Percentiles rank a stretch among this genome's conserved stretches.
phyloP scores from a whole-genome alignment of 345 rosid genomes.

The Anastatica hierochuntica region DNA sequence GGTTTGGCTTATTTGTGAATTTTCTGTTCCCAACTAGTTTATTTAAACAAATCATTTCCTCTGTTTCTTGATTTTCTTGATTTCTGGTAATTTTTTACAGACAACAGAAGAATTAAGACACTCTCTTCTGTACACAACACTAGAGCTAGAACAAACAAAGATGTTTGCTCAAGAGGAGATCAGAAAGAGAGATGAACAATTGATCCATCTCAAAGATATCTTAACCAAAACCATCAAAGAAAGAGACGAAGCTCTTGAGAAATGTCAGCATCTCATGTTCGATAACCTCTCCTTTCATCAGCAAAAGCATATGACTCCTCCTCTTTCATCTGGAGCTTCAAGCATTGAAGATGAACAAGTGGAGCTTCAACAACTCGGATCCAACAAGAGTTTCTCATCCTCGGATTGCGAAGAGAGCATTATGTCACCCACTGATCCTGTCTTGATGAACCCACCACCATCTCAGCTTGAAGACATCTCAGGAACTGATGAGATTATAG shows the following conservation, averaged over 20 bases:
- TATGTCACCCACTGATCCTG: constrained; percentile 58
- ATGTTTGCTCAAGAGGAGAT: constrained; percentile 67
- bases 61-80: background rate
- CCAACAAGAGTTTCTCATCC: constrained; percentile 69
- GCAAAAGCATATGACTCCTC: constrained; percentile 35
- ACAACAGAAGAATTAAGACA: constrained; percentile 63
- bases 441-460: constrained; percentile 25
- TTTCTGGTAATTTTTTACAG: constrained; percentile 27
- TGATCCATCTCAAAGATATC: constrained; percentile 42
- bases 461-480: constrained; percentile 22
- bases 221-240: constrained; percentile 34
- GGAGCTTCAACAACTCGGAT: constrained; percentile 32
- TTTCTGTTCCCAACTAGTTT: background rate
- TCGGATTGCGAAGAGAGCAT: constrained; percentile 91
- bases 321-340: constrained; percentile 72
- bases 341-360: constrained; percentile 70
- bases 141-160: constrained; percentile 81
- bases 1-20: background rate
- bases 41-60: too few species aligned
- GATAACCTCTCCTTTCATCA: constrained; percentile 44
- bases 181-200: constrained; percentile 65
- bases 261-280: constrained; percentile 45
- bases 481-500: constrained; percentile 26
- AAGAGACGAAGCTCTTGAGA: constrained; percentile 66
- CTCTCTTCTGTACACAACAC: constrained; percentile 43